phyloP scores from a whole-genome alignment of 108 stramenopile genomes.

The Cyclotella atomus region DNA sequence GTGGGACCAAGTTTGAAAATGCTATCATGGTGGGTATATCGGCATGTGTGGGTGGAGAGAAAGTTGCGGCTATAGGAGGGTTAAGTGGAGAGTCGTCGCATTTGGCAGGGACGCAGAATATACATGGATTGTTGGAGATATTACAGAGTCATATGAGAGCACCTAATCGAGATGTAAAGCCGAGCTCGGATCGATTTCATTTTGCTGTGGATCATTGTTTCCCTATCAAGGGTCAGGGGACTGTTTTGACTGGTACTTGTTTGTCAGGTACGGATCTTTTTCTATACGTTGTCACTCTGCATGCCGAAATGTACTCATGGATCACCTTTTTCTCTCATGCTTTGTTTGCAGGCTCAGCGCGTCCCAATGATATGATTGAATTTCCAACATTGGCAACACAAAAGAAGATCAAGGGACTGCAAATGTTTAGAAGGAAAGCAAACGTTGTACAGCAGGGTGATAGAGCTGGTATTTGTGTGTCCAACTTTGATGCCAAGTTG shows the following conservation, averaged over 20 bases:
- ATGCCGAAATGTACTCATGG: no score
- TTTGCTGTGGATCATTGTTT: conserved; percentile 96
- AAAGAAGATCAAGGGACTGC: conserved; percentile 95
- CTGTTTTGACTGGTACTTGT: conserved; percentile 96
- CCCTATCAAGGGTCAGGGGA: conserved; percentile 96
- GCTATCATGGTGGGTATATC: conserved; percentile 81
- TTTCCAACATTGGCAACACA: conserved; percentile 86
- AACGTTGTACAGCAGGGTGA: conserved; percentile 87
- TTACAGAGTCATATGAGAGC: conserved; percentile 66
- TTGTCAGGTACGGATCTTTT: conserved; percentile 80
- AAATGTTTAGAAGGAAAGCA: conserved; percentile 95
- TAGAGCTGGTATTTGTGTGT: conserved; percentile 95
- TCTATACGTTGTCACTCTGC: no score
- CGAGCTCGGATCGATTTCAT: conserved; percentile 67
- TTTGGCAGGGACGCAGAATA: conserved; percentile 61
- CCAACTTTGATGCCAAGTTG: conserved; percentile 90
- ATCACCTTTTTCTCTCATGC: background rate
- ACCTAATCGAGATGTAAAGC: conserved; percentile 56
- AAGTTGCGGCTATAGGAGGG: conserved; percentile 77
- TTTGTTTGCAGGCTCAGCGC: conserved; percentile 26
- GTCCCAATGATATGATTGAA: conserved; percentile 92
- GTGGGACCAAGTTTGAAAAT: conserved; percentile 74
- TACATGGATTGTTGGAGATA: conserved; percentile 68
- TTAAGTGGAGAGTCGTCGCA: conserved; percentile 9
- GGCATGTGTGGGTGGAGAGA: conserved; percentile 94